phyloP scores from a whole-genome alignment of 352 stramenopile species.

The Globisporangium emineosum region DNA sequence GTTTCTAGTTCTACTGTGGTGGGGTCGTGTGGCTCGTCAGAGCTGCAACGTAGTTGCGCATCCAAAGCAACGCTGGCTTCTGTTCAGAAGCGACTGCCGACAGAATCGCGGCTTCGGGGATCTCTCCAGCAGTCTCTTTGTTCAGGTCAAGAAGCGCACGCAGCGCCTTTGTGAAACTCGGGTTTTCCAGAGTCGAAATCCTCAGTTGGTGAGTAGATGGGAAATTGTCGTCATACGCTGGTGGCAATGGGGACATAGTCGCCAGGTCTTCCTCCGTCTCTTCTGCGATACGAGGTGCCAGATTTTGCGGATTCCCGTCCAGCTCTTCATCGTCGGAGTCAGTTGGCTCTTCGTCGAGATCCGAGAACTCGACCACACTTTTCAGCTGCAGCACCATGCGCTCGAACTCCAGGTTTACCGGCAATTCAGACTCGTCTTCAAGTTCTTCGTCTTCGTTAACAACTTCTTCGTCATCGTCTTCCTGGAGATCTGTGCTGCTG shows the following conservation, averaged over 20 bases:
- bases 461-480: slow-evolving; percentile 8
- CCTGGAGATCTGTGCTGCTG: neutral
- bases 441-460: slow-evolving; percentile 21
- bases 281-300: slow-evolving; percentile 7
- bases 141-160: slow-evolving; percentile 21
- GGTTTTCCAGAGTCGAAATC: slow-evolving; percentile 33
- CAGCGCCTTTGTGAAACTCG: slow-evolving; percentile 38
- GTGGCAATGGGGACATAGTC: slow-evolving; percentile 21
- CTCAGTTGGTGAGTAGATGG: slow-evolving; percentile 9
- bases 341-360: slow-evolving; percentile 15
- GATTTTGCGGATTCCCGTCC: slow-evolving; percentile 10
- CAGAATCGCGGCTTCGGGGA: slow-evolving; percentile 4
- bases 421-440: slow-evolving; percentile 13
- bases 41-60: slow-evolving; percentile 20
- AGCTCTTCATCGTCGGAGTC: slow-evolving; percentile 30
- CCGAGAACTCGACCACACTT: slow-evolving; percentile 42
- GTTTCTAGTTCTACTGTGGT: neutral
- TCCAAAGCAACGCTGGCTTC: slow-evolving; percentile 16
- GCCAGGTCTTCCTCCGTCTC: slow-evolving; percentile 26
- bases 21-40: neutral
- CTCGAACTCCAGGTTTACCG: slow-evolving; percentile 62
- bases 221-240: slow-evolving; percentile 21
- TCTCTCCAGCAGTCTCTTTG: slow-evolving; percentile 6
- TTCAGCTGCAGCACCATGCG: slow-evolving; percentile 76
- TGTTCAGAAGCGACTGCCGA: slow-evolving; percentile 6